Percentiles rank a stretch among this genome's conserved stretches.
phyloP scores from a whole-genome alignment of 2,329 filamentous ascomycete species.

The Aspergillus piperis region DNA sequence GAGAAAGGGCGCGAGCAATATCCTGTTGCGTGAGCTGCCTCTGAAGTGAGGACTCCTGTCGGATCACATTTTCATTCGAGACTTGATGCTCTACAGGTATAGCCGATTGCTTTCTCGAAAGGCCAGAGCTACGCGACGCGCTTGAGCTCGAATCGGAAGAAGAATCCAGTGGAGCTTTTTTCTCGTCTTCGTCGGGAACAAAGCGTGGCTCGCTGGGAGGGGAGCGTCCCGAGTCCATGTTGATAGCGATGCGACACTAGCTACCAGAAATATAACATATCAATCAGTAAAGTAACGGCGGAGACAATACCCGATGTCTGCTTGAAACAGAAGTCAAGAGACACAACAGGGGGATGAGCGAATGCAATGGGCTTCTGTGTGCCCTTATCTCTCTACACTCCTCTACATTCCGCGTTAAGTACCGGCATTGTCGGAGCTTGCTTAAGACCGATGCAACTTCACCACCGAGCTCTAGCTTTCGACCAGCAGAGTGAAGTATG shows the following conservation, averaged over 20 bases:
- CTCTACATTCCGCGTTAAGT: background rate
- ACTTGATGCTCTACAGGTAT: background rate
- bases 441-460: background rate
- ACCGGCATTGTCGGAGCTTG: background rate
- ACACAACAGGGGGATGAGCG: background rate
- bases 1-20: conserved; percentile 26
- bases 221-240: background rate
- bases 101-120: background rate
- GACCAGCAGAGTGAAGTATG: background rate
- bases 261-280: too few relatives aligned
- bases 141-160: background rate
- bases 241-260: background rate
- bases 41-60: background rate
- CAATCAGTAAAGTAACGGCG: background rate
- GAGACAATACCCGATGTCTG: background rate
- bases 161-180: background rate
- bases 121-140: background rate
- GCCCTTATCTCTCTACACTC: background rate
- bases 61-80: background rate
- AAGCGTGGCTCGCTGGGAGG: background rate
- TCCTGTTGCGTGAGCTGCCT: conserved; percentile 19
- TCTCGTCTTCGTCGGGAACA: background rate
- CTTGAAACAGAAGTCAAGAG: background rate
- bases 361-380: background rate
- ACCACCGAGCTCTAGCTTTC: background rate